Conservation (phyloP, 164 flowering plant species). For the Paratinospora sagittata region DNA sequence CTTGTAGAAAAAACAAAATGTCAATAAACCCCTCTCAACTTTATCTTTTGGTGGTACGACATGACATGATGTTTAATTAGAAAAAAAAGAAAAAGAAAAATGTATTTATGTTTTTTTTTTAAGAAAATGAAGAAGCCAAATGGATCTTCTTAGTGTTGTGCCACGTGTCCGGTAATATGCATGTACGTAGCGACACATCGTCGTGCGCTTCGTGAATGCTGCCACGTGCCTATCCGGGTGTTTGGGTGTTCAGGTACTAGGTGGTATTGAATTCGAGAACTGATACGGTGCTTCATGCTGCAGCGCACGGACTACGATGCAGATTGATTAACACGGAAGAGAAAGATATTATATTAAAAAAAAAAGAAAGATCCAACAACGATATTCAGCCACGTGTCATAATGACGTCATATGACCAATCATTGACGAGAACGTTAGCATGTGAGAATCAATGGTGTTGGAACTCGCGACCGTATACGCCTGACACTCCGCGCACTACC, state of each 20-base stretch:
- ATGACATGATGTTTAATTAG: background rate
- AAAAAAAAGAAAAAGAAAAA: background rate
- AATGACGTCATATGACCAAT: background rate
- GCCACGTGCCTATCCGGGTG: background rate
- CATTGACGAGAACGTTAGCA: background rate
- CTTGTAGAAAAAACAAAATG: background rate
- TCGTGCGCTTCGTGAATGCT: background rate
- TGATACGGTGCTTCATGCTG: background rate
- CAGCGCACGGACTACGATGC: background rate
- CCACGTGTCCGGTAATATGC: background rate
- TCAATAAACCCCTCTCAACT: background rate
- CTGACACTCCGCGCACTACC: background rate
- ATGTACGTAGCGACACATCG: constrained; percentile 1
- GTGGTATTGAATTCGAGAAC: background rate
- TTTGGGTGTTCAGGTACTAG: background rate
- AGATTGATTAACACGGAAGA: background rate
- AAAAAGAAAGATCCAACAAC: background rate
- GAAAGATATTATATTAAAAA: background rate
- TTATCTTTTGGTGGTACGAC: background rate
- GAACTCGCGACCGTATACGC: background rate
- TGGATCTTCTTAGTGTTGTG: background rate
- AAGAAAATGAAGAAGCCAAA: background rate
- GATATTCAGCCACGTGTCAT: background rate
- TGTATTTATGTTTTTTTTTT: background rate
- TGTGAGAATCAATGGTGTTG: background rate